Evolutionary conservation across 768 basidiomycete species (phyloP).

Genomic region (Sutorius australiensis): DNA sequence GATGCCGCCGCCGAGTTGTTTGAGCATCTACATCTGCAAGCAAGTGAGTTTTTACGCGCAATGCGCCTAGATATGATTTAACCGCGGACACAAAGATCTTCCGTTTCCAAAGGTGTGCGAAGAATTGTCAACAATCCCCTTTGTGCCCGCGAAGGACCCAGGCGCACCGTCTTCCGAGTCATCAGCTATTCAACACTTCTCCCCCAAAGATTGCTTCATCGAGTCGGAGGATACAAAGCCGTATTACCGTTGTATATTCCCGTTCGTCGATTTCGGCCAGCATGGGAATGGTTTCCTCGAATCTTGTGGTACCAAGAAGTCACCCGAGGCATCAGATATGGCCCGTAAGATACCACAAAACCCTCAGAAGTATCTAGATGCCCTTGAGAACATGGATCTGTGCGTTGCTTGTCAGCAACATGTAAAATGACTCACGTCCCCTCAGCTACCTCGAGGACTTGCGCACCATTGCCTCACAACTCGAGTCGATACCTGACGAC

Average conservation of each 20-base stretch:
- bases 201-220: conserved; percentile 17
- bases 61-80: background rate
- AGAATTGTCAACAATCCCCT: conserved; percentile 5
- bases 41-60: conserved; percentile 3
- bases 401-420: background rate
- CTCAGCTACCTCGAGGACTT: conserved; percentile 12
- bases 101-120: conserved; percentile 3
- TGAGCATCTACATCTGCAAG: conserved; percentile 1
- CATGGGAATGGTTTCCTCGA: conserved; percentile 13
- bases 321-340: conserved; percentile 12
- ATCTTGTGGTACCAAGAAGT: conserved; percentile 12
- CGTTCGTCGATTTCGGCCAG: conserved; percentile 14
- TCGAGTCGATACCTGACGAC: conserved; percentile 10
- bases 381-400: background rate
- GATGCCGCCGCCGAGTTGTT: conserved; percentile 5
- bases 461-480: conserved; percentile 7
- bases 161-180: background rate
- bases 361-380: conserved; percentile 6
- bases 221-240: background rate
- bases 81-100: conserved; percentile 4
- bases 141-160: conserved; percentile 7
- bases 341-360: conserved; percentile 7
- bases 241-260: conserved; percentile 6
- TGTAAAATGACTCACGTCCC: background rate
- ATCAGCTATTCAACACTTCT: background rate